These are phyloP conservation scores for Coelastrella sp. DNA, from an alignment of 139 green algal species.

Conservation along the genomic window DNA sequence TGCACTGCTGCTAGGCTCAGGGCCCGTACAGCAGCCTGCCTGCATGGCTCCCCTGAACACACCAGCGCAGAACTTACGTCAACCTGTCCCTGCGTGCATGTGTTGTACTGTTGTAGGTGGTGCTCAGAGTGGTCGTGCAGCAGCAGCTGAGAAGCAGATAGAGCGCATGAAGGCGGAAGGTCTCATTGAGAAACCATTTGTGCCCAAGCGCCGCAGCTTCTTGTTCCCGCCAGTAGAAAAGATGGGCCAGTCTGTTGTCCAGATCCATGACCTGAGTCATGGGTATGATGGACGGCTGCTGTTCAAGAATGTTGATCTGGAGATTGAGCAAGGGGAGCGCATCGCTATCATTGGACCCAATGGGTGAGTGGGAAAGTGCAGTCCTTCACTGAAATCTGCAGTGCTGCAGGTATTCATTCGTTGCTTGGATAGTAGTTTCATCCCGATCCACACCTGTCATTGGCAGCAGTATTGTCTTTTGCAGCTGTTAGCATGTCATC, in stretches of 20 bases:
- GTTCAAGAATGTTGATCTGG: slow-evolving; percentile 85
- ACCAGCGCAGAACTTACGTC: no score
- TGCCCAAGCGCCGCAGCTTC: slow-evolving; percentile 81
- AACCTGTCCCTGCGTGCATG: not conserved
- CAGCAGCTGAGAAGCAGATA: slow-evolving; percentile 91
- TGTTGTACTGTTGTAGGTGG: slow-evolving; percentile 51
- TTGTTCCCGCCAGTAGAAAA: slow-evolving; percentile 81
- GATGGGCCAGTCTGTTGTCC: slow-evolving; percentile 81
- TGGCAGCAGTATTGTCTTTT: no score
- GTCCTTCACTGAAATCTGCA: not conserved
- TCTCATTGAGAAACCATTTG: slow-evolving; percentile 89
- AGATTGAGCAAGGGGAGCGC: slow-evolving; percentile 94
- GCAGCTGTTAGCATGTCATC: no score
- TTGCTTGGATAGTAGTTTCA: no score
- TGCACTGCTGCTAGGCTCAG: no score
- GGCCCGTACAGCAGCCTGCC: no score
- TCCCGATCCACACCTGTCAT: no score
- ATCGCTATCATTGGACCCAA: slow-evolving; percentile 98
- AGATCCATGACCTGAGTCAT: slow-evolving; percentile 85
- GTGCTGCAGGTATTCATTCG: not conserved
- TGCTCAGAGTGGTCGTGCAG: slow-evolving; percentile 68
- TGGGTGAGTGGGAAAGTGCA: slow-evolving; percentile 55
- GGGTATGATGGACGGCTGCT: slow-evolving; percentile 86
- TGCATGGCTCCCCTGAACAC: no score
- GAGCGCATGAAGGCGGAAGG: slow-evolving; percentile 88